These are phyloP conservation scores for Solanum sparsipilum DNA, from an alignment of 257 asterid species.

Conservation along the genomic window DNA sequence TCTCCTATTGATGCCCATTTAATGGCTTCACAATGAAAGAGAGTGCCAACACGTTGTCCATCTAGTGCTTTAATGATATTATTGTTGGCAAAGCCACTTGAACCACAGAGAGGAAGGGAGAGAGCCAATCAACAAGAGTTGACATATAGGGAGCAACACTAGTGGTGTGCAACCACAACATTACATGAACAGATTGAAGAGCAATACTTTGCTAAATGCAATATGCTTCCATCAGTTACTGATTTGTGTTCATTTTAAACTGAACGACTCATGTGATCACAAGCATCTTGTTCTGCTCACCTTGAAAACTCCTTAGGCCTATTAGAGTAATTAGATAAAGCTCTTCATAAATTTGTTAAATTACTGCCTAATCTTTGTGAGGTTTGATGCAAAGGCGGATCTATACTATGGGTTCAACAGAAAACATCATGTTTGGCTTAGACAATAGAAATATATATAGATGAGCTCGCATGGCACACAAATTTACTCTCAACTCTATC, in stretches of 20 bases:
- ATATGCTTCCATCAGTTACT: not conserved
- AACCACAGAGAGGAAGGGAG: conserved; percentile 11
- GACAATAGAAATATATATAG: not conserved
- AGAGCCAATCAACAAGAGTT: not conserved
- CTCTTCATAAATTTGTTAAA: not conserved
- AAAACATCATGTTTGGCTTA: not conserved
- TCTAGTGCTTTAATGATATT: conserved; percentile 53
- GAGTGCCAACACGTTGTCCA: conserved; percentile 63
- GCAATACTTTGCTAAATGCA: not conserved
- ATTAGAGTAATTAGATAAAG: not conserved
- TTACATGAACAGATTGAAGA: not conserved
- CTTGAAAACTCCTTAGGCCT: not conserved
- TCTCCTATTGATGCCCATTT: conserved; percentile 44
- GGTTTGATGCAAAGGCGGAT: not conserved
- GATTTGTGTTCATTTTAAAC: not conserved
- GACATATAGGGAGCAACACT: not conserved
- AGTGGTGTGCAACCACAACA: not conserved
- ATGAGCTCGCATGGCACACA: not conserved
- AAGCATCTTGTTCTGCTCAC: not conserved
- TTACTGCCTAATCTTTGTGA: not conserved
- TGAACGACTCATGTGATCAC: not conserved
- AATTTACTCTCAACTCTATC: not conserved
- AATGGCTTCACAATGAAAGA: conserved; percentile 65
- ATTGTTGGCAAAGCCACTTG: conserved; percentile 51
- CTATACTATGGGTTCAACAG: not conserved